A percentile compares a stretch with the other conserved stretches of the same genome.
phyloP scores from a whole-genome alignment of 2,329 filamentous ascomycete species.

The Pseudophaeomoniella oleicola region DNA sequence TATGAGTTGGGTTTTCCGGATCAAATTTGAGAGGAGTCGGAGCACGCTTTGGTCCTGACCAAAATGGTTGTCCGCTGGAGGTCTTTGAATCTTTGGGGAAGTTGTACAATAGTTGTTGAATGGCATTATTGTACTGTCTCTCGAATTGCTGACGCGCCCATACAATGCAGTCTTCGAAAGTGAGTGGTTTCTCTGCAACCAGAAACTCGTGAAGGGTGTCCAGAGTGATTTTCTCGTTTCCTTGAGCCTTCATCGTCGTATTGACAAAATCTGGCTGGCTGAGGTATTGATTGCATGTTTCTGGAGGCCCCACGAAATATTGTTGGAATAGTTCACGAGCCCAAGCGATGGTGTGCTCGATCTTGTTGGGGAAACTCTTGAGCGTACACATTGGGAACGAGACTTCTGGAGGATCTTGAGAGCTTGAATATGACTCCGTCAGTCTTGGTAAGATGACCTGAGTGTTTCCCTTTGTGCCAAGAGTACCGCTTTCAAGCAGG shows the following conservation, averaged over 20 bases:
- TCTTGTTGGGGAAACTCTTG: constrained; percentile 92
- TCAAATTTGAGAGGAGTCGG: constrained; percentile 87
- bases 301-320: constrained; percentile 82
- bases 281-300: constrained; percentile 88
- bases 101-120: constrained; percentile 89
- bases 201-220: constrained; percentile 83
- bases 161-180: constrained; percentile 89
- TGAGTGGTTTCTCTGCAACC: constrained; percentile 79
- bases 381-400: constrained; percentile 99
- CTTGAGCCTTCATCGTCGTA: constrained; percentile 75
- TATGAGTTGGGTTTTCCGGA: constrained; percentile 67
- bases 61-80: constrained; percentile 80
- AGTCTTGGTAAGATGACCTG: constrained; percentile 84
- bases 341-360: constrained; percentile 98
- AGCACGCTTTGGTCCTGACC: constrained; percentile 95
- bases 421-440: constrained; percentile 94
- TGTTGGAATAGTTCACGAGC: constrained; percentile 89
- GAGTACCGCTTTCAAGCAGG: constrained; percentile 85
- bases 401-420: constrained; percentile 93
- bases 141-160: constrained; percentile 93
- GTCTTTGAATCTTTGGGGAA: constrained; percentile 91
- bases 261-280: constrained; percentile 84
- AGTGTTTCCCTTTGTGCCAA: constrained; percentile 98
- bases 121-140: constrained; percentile 91
- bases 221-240: constrained; percentile 85